Conservation (phyloP, 441 rosid species). For the Croton setiger region DNA sequence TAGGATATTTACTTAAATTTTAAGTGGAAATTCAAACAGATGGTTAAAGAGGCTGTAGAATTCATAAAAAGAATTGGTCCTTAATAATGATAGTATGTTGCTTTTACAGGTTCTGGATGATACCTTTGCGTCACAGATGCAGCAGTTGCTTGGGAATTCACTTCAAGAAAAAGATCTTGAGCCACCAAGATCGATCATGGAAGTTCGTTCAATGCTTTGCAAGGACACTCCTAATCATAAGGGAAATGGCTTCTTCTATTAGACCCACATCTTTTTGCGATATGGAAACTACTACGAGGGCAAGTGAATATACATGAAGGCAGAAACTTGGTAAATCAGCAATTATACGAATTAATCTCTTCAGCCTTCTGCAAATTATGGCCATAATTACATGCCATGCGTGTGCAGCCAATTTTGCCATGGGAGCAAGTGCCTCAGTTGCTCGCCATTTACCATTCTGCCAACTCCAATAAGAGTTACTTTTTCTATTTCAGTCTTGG, state of each 20-base stretch:
- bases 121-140: constrained; percentile 75
- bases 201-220: constrained; percentile 81
- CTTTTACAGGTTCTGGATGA: constrained; percentile 73
- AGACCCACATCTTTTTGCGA: constrained; percentile 8
- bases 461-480: background rate
- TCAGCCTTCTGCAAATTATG: background rate
- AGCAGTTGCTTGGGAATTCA: constrained; percentile 69
- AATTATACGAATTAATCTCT: background rate
- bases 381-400: background rate
- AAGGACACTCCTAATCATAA: constrained; percentile 56
- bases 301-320: background rate
- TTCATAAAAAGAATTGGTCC: background rate
- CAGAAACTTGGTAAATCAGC: background rate
- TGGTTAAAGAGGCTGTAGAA: background rate
- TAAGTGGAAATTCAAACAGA: too few relatives aligned
- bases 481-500: background rate
- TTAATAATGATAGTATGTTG: background rate
- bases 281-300: background rate
- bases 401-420: constrained; percentile 5
- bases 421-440: constrained; percentile 29
- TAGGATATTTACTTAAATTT: background rate
- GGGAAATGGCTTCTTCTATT: constrained; percentile 43
- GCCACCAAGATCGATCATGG: constrained; percentile 81
- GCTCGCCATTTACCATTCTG: constrained; percentile 11
- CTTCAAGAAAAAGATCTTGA: constrained; percentile 69